Base-by-base conservation (phyloP, 2,329 filamentous ascomycete species). In the Talaromyces piceae region DNA sequence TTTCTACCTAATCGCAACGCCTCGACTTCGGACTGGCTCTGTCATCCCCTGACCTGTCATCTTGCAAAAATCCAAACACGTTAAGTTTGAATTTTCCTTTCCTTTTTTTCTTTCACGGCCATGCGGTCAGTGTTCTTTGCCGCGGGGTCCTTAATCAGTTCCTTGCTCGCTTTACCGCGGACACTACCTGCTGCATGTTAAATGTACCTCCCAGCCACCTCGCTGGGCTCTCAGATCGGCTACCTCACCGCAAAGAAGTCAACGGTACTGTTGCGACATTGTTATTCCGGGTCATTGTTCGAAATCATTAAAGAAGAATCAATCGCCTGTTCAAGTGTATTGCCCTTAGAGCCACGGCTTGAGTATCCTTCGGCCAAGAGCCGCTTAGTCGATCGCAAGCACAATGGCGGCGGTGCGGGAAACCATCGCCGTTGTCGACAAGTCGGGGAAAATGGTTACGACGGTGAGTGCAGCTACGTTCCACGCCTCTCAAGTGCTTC, bases 391-490 rank as follows among this genome's bases (percentile, higher is more conserved):
- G 25, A 39, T 28, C 37, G n/a, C 41, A 48, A n/a, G n/a, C n/a
- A 47, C 39, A 16, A 55, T 56, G 51, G 49, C 53, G 22, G 49
- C 52, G 52, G 67, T 69, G 62, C 64, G 79, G 56, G 85, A 95
- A 71, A 91, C 88, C 46, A 83, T 95, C 59, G 91, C 88, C 58
- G 87, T 95, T 63, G 86, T 95, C 71, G 93, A 95, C 74, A 90
- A 82, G 68, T 93, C 88, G 52, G 89, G 89, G 62, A 94, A 95
- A 73, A 84, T 95, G 47, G 88, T 95, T 61, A 91, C 84, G 77
- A 93, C 86, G 54, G 88, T 91, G 77, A 68, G 85, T 76, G 57
- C 53, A 47, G 3, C 18, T 23, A 18, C 7, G 9, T 5, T 50
- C 55, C 45, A 44, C 52, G 49, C 27, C 49, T 39, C 43, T 48